A percentile compares a stretch with the other conserved stretches of the same genome.
Evolutionary conservation across 345 rosid genomes (phyloP).

Genomic region (Eucalyptus tenuipes): DNA sequence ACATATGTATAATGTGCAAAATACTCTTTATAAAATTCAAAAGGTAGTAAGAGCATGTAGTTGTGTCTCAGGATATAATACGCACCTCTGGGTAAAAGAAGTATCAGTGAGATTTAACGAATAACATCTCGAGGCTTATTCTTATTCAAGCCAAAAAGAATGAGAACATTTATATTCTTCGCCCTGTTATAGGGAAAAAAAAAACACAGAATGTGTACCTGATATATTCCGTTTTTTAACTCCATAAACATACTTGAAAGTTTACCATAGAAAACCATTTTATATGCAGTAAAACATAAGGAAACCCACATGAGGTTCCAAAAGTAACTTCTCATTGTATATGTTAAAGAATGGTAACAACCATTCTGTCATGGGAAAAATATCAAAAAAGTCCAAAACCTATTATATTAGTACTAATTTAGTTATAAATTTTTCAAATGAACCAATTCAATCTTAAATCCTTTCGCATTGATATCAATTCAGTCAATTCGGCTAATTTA

Average conservation of each 20-base stretch:
- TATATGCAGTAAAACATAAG: background rate
- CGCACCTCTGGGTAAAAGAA: background rate
- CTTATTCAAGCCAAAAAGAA: background rate
- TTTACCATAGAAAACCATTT: background rate
- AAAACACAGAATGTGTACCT: background rate
- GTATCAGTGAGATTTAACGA: background rate
- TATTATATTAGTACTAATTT: too few species aligned
- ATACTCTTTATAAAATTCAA: too few species aligned
- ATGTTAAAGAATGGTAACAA: background rate
- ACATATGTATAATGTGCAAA: background rate
- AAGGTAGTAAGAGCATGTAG: background rate
- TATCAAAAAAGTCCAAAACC: too few species aligned
- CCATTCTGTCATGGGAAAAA: background rate
- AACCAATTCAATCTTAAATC: too few species aligned
- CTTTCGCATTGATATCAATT: too few species aligned
- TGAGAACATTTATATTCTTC: background rate
- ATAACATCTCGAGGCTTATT: background rate
- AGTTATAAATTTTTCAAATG: too few species aligned
- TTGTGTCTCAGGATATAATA: background rate
- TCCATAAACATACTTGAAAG: background rate
- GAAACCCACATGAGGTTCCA: background rate
- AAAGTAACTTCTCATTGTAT: background rate
- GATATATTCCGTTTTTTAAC: background rate
- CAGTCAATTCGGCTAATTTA: fast-evolving
- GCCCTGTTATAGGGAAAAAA: background rate